Evolutionary conservation across 106 monocot genomes (phyloP), one percentile per base, ranked within the genome.

Genomic region (Platanthera guangdongensis): DNA sequence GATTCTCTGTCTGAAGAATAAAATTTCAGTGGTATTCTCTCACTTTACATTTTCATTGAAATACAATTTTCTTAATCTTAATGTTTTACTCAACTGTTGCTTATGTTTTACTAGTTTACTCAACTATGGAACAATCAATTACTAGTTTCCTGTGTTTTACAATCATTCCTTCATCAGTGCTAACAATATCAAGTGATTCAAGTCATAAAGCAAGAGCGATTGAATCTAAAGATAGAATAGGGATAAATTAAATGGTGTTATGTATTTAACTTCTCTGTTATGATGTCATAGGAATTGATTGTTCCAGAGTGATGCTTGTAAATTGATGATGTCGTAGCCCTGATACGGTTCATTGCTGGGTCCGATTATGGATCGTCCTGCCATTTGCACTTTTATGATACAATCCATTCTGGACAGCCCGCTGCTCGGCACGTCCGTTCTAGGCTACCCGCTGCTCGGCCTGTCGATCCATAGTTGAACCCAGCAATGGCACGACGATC

Each of bases 1-100:
- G 51, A 75, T 99, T 73, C 84, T 94, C 47, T 94, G 89, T 77
- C 73, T 99, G 54, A 92, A 92, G 80, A 94, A 90, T 78, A 99
- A 79, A 82, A 57, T 82, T 65, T 94, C 97, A 12, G 86, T 90
- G 89, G 97, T 99, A 80, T 19, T 47, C 32, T 73, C 6, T 39
- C 16, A 13, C 47, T 80, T 3, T 9, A 13, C 45, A 50, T 59
- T 49, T 30, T 72, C 16, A 10, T 2, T 57, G 62, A 7, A 69
- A 39, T 7, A 9, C 69, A 47, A 25, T 51, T 13, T 22, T 28
- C 4, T 71, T 74, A 57, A 12, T 0, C 50, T 14, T 55, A 15
- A 57, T 14, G 0, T 74, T 54, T 12, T 64, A 16, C 32, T 32
- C 53, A 32, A 39, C 22, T 15, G 0, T 25, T 46, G 2, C 64